phyloP scores from a whole-genome alignment of 768 basidiomycete species.

The Suillus sp. region DNA sequence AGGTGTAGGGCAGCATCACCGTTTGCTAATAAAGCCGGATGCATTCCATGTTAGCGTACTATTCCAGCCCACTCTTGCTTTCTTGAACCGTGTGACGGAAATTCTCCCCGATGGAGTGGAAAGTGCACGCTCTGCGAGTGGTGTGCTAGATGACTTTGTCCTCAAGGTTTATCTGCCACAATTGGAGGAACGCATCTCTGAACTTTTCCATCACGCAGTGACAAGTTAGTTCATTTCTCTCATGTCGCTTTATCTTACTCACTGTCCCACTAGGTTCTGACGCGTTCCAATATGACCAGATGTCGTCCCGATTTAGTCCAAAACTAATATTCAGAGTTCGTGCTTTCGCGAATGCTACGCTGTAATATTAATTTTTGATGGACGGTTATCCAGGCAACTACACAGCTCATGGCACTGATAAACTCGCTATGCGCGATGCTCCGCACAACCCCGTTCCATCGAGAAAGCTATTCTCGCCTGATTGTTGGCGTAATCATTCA shows the following conservation, averaged over 20 bases:
- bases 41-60: constrained; percentile 93
- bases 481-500: constrained; percentile 94
- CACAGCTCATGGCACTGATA: constrained; percentile 84
- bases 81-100: constrained; percentile 71
- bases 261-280: constrained; percentile 60
- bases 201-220: constrained; percentile 84
- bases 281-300: constrained; percentile 82
- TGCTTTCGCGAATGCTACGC: neutral
- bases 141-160: constrained; percentile 90
- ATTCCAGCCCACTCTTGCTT: constrained; percentile 92
- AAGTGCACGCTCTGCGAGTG: constrained; percentile 62
- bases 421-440: constrained; percentile 93
- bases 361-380: constrained; percentile 8
- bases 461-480: constrained; percentile 91
- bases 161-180: constrained; percentile 91
- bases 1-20: constrained; percentile 77
- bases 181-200: constrained; percentile 89
- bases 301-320: constrained; percentile 60
- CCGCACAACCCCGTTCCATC: constrained; percentile 88
- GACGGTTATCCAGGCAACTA: constrained; percentile 63
- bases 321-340: constrained; percentile 81
- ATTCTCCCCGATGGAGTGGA: constrained; percentile 75
- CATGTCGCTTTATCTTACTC: constrained; percentile 1
- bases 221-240: constrained; percentile 49
- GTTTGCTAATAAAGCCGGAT: constrained; percentile 83